Evolutionary conservation across 805 yeast genomes (phyloP), one percentile per base, ranked within the genome.

Genomic region (Barnettozyma siamensis): DNA sequence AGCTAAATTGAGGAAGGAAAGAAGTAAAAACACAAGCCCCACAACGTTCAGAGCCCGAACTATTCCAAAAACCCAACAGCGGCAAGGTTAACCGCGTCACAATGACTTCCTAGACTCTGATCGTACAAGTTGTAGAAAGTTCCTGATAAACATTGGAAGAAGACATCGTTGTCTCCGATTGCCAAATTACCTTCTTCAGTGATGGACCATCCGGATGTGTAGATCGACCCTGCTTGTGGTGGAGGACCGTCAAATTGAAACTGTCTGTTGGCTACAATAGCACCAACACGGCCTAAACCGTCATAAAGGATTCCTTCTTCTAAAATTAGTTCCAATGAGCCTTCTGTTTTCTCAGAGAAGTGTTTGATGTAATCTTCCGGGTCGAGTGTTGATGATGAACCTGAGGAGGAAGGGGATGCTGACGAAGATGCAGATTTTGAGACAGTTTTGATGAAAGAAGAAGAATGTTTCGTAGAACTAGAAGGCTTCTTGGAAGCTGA

Each of bases 211-310:
- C 86, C 85, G 42, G 75, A 78, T 54, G 86, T 83, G 59, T 75
- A 76, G 57, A 78, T 72, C 44, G 85, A 73, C 63, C 84, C 85
- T 24, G 83, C 86, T 70, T 83, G 91, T 57, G 89, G 88, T 66
- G 86, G 84, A 47, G 88, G 87, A 58, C 89, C 89, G 62, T 83
- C 91, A 57, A 83, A 83, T 69, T 83, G 91, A 75, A 40, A 37
- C 23, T 37, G 85, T 38, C 82, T 44, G 85, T 85, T 40, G 20
- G 53, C 50, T 16, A 46, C 50, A 39, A 48, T 48, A 23, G 49
- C 46, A 34, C 52, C 52, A 29, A 46, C 41, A 17, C 42, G 33
- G 17, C 43, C 46, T 16, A 38, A 36, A 2, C 48, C 43, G 20
- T 46, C 45, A 17, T 43, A 42, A 8, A 37, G 26, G 8, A 42